These are phyloP conservation scores for Speleostelium caveatum DNA, from an alignment of 78 protist genomes.

Conservation along the genomic window DNA sequence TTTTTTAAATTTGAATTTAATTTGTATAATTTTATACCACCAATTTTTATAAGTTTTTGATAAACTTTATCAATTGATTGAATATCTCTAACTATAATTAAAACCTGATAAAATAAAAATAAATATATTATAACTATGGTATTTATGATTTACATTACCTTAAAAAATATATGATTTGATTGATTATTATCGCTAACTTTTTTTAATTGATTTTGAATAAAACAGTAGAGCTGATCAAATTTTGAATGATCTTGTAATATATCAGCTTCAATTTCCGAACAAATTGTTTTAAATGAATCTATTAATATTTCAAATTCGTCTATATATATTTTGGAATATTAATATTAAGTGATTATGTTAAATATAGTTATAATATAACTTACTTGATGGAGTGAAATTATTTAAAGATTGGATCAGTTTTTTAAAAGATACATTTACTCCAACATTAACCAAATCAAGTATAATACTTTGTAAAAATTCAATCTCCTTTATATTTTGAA, in stretches of 20 bases:
- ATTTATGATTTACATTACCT: background rate
- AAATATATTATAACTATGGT: background rate
- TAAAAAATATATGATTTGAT: too few relatives aligned
- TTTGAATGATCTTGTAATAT: slow-evolving; percentile 18
- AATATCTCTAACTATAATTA: background rate
- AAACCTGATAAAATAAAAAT: background rate
- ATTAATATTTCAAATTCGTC: background rate
- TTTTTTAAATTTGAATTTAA: background rate
- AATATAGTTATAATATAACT: too few relatives aligned
- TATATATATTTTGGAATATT: too few relatives aligned
- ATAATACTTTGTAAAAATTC: background rate
- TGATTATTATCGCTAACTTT: background rate
- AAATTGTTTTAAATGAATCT: background rate
- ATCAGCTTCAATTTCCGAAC: slow-evolving; percentile 36
- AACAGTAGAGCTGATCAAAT: background rate
- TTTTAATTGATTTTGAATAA: background rate
- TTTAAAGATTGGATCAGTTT: background rate
- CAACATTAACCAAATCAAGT: background rate
- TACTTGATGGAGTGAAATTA: too few relatives aligned
- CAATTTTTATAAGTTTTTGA: background rate
- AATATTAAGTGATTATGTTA: too few relatives aligned
- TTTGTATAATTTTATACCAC: background rate
- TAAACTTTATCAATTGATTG: background rate
- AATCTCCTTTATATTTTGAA: background rate
- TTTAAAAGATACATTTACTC: background rate